Conservation (phyloP, 108 stramenopile genomes). For the Nitzschia palea region DNA sequence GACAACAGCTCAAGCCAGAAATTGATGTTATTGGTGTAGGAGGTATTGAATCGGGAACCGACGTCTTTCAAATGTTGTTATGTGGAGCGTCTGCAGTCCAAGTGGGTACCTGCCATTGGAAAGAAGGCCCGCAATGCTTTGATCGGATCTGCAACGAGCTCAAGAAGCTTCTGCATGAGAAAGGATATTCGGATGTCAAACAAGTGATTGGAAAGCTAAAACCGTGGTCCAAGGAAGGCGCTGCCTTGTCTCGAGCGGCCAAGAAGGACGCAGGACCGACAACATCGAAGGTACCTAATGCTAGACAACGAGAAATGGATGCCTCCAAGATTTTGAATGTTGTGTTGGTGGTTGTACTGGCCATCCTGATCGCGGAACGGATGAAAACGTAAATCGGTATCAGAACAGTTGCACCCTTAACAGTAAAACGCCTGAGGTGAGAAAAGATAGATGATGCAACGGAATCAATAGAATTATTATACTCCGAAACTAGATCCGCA, state of each 20-base stretch:
- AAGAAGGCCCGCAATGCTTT: slow-evolving; percentile 88
- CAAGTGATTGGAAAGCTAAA: slow-evolving; percentile 84
- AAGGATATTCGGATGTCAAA: slow-evolving; percentile 67
- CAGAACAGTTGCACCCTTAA: too few relatives aligned
- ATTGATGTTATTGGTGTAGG: slow-evolving; percentile 94
- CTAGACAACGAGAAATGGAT: background rate
- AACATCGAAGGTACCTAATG: background rate
- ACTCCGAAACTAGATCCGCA: slow-evolving; percentile 95
- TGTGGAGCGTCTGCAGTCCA: slow-evolving; percentile 90
- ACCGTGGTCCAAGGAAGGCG: slow-evolving; percentile 84
- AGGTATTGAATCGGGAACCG: slow-evolving; percentile 70
- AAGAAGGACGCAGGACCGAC: slow-evolving; percentile 30
- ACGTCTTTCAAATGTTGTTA: slow-evolving; percentile 83
- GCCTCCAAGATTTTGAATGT: slow-evolving; percentile 35
- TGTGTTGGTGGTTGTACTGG: slow-evolving; percentile 58
- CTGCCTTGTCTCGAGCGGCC: slow-evolving; percentile 50
- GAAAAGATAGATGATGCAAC: too few relatives aligned
- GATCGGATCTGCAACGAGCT: slow-evolving; percentile 85
- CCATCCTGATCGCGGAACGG: slow-evolving; percentile 66
- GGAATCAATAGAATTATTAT: slow-evolving; percentile 33
- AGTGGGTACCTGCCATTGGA: slow-evolving; percentile 93
- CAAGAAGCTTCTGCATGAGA: slow-evolving; percentile 54
- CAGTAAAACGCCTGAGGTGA: too few relatives aligned
- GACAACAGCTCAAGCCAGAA: slow-evolving; percentile 56
- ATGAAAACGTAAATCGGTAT: slow-evolving; percentile 17